Evolutionary conservation across 495 filamentous ascomycete species (phyloP), one percentile per base, ranked within the genome.

Genomic region (Hypoxylon lenormandii): DNA sequence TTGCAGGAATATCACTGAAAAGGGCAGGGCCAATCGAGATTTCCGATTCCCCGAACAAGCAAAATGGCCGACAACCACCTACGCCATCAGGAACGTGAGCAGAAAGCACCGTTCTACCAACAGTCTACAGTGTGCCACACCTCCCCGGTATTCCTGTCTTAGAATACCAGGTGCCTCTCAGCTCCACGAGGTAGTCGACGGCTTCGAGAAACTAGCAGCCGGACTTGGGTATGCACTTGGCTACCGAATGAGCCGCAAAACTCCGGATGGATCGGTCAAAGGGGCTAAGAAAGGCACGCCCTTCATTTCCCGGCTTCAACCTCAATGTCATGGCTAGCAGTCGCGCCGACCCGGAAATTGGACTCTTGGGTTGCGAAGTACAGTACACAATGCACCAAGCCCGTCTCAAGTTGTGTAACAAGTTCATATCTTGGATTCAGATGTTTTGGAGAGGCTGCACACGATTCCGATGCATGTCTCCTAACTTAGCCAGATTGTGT

Each of bases 201-300:
- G 38, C 48, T 47, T 40, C 36, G 21, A 47, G 26, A 8, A 47
- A 50, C 22, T 33, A 50, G 47, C n/a, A 28, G 23, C 47, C 19
- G 6, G 12, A 15, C 1, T 11, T 7, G 10, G 3, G 10, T 11
- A 33, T 7, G 30, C 30, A 11, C 4, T 28, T 50, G 18, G 23
- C 18, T 23, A 7, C 7, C 49, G 38, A 47, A 53, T 15, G 49
- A 62, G 59, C 59, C 58, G 48, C 59, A 62, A 46, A 40, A 16
- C n/a, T 16, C 33, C 16, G 4, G 13, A 12, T 8, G 21, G 42
- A 43, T 4, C 8, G 3, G 11, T 12, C 36, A n/a, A 38, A 38
- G 1, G 38, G 15, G 42, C 16, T 6, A 45, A 45, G 16, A 16
- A 7, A 45, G 42, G 42, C 16, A 18, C 15, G 42, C 8, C 16